Conservation (phyloP, 1,284 basidiomycete species). For the Ceratorhiza oryzae-sativae region DNA sequence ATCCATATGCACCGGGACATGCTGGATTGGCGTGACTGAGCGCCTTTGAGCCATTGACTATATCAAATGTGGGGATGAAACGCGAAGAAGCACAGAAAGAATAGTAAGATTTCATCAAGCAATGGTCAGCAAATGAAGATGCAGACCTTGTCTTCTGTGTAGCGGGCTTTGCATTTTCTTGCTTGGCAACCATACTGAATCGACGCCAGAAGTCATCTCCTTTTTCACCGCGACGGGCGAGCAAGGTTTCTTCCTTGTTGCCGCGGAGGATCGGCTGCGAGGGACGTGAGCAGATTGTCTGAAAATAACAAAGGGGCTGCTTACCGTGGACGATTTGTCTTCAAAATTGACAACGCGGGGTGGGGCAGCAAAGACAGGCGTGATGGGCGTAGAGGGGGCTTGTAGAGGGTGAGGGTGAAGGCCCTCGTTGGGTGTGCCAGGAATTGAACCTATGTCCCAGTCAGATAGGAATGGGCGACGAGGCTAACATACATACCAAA, state of each 20-base stretch:
- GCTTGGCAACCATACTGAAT: conserved; percentile 81
- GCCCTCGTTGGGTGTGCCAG: conserved; percentile 50
- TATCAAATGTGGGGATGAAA: not conserved
- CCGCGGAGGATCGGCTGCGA: conserved; percentile 66
- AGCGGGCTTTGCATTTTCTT: conserved; percentile 58
- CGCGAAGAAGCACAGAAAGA: conserved; percentile 25
- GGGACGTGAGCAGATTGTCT: conserved; percentile 7
- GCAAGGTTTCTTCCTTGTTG: conserved; percentile 68
- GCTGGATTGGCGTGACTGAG: conserved; percentile 59
- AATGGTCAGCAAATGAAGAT: conserved; percentile 14
- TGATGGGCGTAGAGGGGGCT: conserved; percentile 77
- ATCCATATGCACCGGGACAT: conserved; percentile 74
- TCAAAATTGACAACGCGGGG: conserved; percentile 59
- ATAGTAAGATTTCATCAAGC: conserved; percentile 38
- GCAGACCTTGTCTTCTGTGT: conserved; percentile 61
- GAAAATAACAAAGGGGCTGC: not conserved
- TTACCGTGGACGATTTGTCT: conserved; percentile 45
- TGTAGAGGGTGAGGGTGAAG: conserved; percentile 72
- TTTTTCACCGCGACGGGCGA: conserved; percentile 68
- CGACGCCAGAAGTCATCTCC: conserved; percentile 85
- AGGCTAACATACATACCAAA: conserved; percentile 36
- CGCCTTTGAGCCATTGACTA: conserved; percentile 73
- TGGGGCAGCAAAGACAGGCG: conserved; percentile 75
- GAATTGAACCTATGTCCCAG: conserved; percentile 49
- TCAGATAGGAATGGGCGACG: conserved; percentile 49